phyloP scores from a whole-genome alignment of 805 yeast genomes.

The Kodamaea fukazawae region DNA sequence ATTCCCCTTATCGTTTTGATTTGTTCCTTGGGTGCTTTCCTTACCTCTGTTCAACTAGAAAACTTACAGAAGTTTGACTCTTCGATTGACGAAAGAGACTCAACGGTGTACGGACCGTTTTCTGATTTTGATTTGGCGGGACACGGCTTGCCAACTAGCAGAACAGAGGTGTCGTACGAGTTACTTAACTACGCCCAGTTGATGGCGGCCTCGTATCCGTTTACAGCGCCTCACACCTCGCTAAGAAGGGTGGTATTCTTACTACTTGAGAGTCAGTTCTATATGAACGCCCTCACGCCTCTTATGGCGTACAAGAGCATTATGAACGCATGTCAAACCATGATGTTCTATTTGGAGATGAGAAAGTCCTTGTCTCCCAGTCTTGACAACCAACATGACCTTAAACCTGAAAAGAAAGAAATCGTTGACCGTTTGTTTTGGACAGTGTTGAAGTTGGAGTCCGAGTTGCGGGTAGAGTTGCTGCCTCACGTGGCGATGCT shows the following conservation, averaged over 20 bases:
- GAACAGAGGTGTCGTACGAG: constrained; percentile 21
- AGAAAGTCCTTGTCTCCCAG: constrained; percentile 8
- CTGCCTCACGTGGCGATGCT: constrained; percentile 33
- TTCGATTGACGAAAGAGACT: constrained; percentile 28
- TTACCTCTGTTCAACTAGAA: constrained; percentile 32
- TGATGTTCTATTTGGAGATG: constrained; percentile 29
- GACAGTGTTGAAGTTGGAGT: constrained; percentile 37
- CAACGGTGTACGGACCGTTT: constrained; percentile 21
- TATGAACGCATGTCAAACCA: constrained; percentile 24
- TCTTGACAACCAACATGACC: constrained; percentile 5
- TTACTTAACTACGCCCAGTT: constrained; percentile 23
- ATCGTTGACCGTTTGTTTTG: constrained; percentile 32
- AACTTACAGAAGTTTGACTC: constrained; percentile 27
- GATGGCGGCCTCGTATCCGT: constrained; percentile 22
- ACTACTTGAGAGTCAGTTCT: constrained; percentile 26
- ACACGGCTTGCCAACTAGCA: constrained; percentile 14
- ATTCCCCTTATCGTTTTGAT: constrained; percentile 26
- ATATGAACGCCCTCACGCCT: constrained; percentile 26
- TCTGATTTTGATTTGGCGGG: constrained; percentile 7
- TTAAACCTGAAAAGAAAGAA: constrained; percentile 12
- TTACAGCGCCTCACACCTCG: constrained; percentile 14
- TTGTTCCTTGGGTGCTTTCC: constrained; percentile 33
- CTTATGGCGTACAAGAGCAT: constrained; percentile 25
- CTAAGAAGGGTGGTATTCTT: constrained; percentile 19
- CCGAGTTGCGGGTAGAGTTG: constrained; percentile 33